Conservation (phyloP, 192 early-diverging fungal genomes). For the Backusella australiensis region DNA sequence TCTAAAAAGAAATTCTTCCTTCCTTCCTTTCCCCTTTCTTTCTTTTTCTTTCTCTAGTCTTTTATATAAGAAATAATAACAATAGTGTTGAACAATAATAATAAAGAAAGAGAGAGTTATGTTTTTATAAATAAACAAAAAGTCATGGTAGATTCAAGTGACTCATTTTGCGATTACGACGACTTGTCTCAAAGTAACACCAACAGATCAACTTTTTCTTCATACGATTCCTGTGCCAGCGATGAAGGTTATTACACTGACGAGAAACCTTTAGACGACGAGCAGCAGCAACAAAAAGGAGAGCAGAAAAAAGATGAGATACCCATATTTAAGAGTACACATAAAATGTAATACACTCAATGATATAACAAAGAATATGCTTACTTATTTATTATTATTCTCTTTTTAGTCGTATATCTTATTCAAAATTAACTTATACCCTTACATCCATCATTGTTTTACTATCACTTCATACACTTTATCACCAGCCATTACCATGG, state of each 20-base stretch:
- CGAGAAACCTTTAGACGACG: constrained; percentile 14
- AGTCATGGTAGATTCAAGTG: constrained; percentile 8
- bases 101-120: not conserved
- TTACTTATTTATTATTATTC: not conserved
- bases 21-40: not conserved
- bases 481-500: constrained; percentile 23
- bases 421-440: constrained; percentile 37
- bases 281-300: constrained; percentile 11
- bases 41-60: not conserved
- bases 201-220: not conserved
- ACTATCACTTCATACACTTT: constrained; percentile 15
- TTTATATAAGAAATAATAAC: not conserved
- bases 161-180: constrained; percentile 3
- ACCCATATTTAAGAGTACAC: constrained; percentile 33
- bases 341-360: constrained; percentile 24
- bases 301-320: constrained; percentile 23
- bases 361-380: not conserved
- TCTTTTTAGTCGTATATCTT: constrained; percentile 32
- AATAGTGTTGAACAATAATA: not conserved
- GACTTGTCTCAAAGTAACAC: not conserved
- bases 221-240: constrained; percentile 4
- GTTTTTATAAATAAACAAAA: not conserved
- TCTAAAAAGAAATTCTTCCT: not conserved
- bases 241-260: constrained; percentile 33
- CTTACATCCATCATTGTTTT: constrained; percentile 28